Evolutionary conservation across 176 grass and related monocot genomes (phyloP), one percentile per base, ranked within the genome.

Genomic region (Phoenix roebelenii): DNA sequence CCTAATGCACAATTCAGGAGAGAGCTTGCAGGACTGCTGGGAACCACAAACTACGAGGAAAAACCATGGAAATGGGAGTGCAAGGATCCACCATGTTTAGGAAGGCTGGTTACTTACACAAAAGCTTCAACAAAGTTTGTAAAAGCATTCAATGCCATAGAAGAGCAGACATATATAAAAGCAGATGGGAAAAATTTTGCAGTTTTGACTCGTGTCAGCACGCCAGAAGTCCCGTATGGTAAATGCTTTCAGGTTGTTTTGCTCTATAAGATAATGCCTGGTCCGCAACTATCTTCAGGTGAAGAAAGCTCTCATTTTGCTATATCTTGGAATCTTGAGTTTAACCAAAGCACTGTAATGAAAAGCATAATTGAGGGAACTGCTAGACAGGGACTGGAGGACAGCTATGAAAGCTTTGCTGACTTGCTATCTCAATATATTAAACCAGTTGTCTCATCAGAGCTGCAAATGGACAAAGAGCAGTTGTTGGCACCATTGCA

Each of bases 161-260:
- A 96, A 65, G 83, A 87, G 28, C 91, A 96, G 71, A 82, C 69
- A 1, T 96, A 90, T 69, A 55, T 96, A 18, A 82, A 82, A 79
- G 83, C 80, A 26, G 77, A 96, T 73, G 83, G 80, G 17, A 79
- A 80, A 59, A 77, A 49, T 57, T 96, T 85, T 63, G 72, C 68
- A 20, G 52, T 90, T 57, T 69, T 75, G 70, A 75, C 70, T 48
- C 73, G 72, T 14, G 92, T 82, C 28, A 64, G 68, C 57, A 96
- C 83, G 7, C 92, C 87, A 1, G 87, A 90, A 39, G 83, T 96
- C 35, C 80, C 86, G 50, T 90, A 80, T 75, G 92, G 92, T 3
- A 81, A 96, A 60, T 96, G 80, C 73, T 96, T 96, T 75, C 77
- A 68, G 63, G 83, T 90, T 67, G 54, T 75, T 58, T 59, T 96